Evolutionary conservation across 768 basidiomycete species (phyloP).

Genomic region (Collybia sp.): DNA sequence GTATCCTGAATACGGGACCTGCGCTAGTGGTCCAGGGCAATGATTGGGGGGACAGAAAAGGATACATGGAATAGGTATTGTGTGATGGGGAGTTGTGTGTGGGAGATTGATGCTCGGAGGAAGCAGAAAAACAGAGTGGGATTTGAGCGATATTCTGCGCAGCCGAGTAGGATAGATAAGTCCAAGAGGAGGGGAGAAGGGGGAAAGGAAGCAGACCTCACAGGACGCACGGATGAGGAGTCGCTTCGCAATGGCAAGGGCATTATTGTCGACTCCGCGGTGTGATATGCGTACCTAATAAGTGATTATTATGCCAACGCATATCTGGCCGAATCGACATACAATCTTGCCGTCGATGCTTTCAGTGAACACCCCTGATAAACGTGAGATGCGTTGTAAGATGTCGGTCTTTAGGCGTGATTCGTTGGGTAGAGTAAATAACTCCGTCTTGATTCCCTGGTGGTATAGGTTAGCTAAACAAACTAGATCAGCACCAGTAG

Average conservation of each 20-base stretch:
- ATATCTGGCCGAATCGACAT: constrained; percentile 6
- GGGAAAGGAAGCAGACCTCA: constrained; percentile 37
- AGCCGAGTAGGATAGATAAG: not conserved
- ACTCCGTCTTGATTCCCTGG: constrained; percentile 35
- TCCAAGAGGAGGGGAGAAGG: not conserved
- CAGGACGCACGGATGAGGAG: constrained; percentile 46
- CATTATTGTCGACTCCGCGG: constrained; percentile 27
- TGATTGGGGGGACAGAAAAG: constrained; percentile 49
- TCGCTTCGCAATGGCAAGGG: constrained; percentile 42
- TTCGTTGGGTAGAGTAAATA: constrained; percentile 38
- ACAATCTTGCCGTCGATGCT: constrained; percentile 46
- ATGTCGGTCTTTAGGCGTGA: constrained; percentile 38
- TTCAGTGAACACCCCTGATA: constrained; percentile 61
- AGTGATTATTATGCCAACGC: constrained; percentile 2
- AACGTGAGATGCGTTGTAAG: constrained; percentile 64
- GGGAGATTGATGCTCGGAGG: constrained; percentile 21
- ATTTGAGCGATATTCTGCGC: constrained; percentile 6
- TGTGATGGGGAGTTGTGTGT: constrained; percentile 23
- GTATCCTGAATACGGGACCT: constrained; percentile 49
- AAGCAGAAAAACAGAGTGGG: constrained; percentile 12
- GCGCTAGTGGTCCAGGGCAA: constrained; percentile 43
- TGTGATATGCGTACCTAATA: constrained; percentile 55
- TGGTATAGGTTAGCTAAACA: constrained; percentile 5
- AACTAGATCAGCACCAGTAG: not conserved
- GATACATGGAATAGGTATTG: constrained; percentile 58